phyloP scores from a whole-genome alignment of 495 filamentous ascomycete genomes.

The Penicillium dipodomyicola region DNA sequence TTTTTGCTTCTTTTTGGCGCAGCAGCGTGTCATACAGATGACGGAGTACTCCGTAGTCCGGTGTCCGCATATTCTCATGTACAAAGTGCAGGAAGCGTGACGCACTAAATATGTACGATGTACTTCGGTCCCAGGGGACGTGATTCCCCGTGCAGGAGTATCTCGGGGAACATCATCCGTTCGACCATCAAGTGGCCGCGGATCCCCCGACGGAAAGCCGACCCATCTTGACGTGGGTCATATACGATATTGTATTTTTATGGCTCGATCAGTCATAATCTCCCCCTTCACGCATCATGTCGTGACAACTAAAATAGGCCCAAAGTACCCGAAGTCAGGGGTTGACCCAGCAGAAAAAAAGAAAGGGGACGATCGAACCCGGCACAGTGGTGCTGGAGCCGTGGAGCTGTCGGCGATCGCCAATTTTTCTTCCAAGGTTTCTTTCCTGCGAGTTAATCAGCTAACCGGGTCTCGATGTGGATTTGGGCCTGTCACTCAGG shows the following conservation, averaged over 20 bases:
- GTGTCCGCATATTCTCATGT: neutral
- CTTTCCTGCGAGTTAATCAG: slow-evolving; percentile 14
- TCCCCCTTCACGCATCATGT: slow-evolving; percentile 10
- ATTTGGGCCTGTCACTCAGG: slow-evolving; percentile 10
- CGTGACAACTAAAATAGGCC: slow-evolving; percentile 2
- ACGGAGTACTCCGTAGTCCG: neutral
- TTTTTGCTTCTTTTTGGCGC: neutral
- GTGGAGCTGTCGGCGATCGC: slow-evolving; percentile 24
- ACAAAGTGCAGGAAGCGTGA: neutral
- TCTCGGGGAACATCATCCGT: slow-evolving; percentile 21
- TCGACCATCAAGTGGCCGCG: slow-evolving; percentile 20
- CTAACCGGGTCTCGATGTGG: slow-evolving; percentile 8
- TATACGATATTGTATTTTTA: slow-evolving; percentile 11
- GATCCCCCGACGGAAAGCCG: slow-evolving; percentile 20
- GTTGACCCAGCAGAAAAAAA: slow-evolving; percentile 21
- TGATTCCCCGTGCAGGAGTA: slow-evolving; percentile 17
- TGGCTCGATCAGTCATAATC: slow-evolving; percentile 19
- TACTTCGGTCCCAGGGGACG: neutral
- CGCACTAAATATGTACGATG: slow-evolving; percentile 2
- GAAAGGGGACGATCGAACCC: slow-evolving; percentile 27
- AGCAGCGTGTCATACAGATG: slow-evolving; percentile 10
- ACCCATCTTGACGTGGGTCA: slow-evolving; percentile 13
- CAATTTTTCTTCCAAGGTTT: slow-evolving; percentile 10
- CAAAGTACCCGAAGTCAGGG: slow-evolving; percentile 18
- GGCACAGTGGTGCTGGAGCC: slow-evolving; percentile 23